Evolutionary conservation across 1,284 basidiomycete genomes (phyloP), one percentile per base, ranked within the genome.

Genomic region (Ustilago hordei): DNA sequence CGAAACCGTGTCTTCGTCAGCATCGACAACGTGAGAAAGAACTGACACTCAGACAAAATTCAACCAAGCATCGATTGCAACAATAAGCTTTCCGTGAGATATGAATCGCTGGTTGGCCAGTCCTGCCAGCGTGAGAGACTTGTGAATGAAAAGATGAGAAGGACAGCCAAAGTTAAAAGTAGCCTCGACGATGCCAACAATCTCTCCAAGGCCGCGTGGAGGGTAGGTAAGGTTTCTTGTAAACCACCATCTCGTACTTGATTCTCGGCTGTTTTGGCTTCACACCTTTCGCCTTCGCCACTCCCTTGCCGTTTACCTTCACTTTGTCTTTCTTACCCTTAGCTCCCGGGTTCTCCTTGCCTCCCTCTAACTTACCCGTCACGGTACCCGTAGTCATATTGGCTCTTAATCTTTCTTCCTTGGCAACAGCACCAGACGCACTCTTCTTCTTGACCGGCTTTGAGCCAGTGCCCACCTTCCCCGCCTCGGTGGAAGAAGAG

Each of bases 151-250:
- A 28, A 28, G 3, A 28, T 3, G 23, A 28, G 23, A 28, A 28
- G 23, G 23, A 28, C 23, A 28, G 23, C 36, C 36, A 38, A 38
- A 38, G 36, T 7, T 38, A 69, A 36, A 55, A n/a, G 15, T 28
- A 9, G 6, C 52, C 52, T 8, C 52, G 36, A 12, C 41, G 48
- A 39, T 68, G 64, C 70, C 70, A 73, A 35, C 54, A 59, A 34
- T 73, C 70, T 17, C 70, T 58, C 31, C 43, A 34, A 13, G 70
- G 70, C 35, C 70, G n/a, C 43, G 54, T 60, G 54, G 53, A 60
- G 1, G 64, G 64, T 54, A 23, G 8, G 54, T 39, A 73, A 6
- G 23, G 64, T 38, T 73, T 67, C 45, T 61, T 73, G 60, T 23
- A 67, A 8, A 73, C 61, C 12, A 73, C 41, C n/a, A 63, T 17